A percentile compares a stretch with the other conserved stretches of the same genome.
These are phyloP conservation scores for Colletotrichum sp. DNA, from an alignment of 2,329 filamentous ascomycete genomes.

Conservation along the genomic window DNA sequence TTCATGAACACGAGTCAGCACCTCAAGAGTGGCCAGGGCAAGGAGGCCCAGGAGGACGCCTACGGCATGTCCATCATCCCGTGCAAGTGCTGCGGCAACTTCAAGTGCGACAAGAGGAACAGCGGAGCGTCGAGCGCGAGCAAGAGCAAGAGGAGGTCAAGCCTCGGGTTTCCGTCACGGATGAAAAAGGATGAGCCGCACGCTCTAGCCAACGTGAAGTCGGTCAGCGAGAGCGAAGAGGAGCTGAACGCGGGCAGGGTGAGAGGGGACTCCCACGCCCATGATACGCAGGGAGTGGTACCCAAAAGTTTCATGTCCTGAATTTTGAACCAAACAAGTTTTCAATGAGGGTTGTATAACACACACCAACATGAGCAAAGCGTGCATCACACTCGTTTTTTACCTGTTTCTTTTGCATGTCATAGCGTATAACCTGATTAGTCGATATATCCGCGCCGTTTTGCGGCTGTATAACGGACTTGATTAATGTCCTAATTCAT, in stretches of 20 bases:
- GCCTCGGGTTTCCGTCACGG: not conserved
- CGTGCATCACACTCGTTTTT: not conserved
- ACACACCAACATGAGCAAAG: not conserved
- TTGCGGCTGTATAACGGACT: not conserved
- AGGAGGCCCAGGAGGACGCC: not conserved
- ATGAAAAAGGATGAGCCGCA: not conserved
- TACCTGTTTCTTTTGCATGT: not conserved
- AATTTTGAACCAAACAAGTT: not conserved
- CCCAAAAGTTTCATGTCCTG: not conserved
- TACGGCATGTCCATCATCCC: not conserved
- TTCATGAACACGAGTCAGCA: not conserved
- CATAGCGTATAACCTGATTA: not conserved
- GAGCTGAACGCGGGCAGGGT: not conserved
- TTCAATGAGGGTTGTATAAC: not conserved
- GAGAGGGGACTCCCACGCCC: not conserved
- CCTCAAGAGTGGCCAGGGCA: not conserved
- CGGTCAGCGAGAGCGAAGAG: conserved; percentile 8
- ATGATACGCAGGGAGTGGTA: not conserved
- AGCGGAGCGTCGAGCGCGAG: not conserved
- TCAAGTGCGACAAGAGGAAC: not conserved
- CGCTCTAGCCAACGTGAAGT: not conserved
- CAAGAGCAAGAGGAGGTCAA: not conserved
- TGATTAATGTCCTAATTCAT: not conserved
- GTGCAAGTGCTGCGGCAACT: not conserved
- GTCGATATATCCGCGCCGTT: not conserved